These are phyloP conservation scores for Pyrenophora seminiperda DNA, from an alignment of 2,329 filamentous ascomycete species.

Conservation along the genomic window DNA sequence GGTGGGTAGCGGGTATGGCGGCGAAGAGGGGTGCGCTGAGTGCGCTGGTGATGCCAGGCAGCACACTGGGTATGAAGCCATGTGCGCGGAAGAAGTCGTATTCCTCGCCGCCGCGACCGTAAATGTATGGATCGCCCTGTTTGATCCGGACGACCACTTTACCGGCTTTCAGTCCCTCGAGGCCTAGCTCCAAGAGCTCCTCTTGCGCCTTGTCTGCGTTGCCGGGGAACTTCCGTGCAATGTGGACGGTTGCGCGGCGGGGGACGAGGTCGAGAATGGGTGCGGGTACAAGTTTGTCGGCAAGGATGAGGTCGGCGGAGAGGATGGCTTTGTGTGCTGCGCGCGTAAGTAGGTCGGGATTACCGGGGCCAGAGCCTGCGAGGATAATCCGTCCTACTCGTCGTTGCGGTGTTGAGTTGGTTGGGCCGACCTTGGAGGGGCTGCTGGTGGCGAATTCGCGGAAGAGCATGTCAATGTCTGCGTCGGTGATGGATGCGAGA, in stretches of 20 bases:
- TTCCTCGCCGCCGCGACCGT: slow-evolving; percentile 93
- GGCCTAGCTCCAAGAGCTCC: slow-evolving; percentile 79
- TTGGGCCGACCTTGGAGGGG: slow-evolving; percentile 36
- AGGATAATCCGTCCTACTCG: slow-evolving; percentile 75
- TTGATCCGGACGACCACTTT: slow-evolving; percentile 87
- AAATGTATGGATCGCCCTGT: slow-evolving; percentile 96
- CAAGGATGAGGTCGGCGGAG: slow-evolving; percentile 76
- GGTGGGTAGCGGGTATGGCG: slow-evolving; percentile 83
- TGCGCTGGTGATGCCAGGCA: slow-evolving; percentile 90
- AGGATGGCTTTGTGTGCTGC: slow-evolving; percentile 79
- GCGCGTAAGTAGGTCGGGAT: slow-evolving; percentile 87
- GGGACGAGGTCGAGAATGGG: slow-evolving; percentile 88
- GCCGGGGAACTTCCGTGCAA: slow-evolving; percentile 95
- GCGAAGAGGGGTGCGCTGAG: slow-evolving; percentile 88
- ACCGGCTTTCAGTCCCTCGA: slow-evolving; percentile 70
- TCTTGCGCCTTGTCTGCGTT: slow-evolving; percentile 94
- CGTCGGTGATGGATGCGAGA: slow-evolving; percentile 77
- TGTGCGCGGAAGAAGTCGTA: slow-evolving; percentile 78
- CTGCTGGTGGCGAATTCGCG: slow-evolving; percentile 65
- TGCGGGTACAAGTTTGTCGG: slow-evolving; percentile 83
- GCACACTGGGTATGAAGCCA: slow-evolving; percentile 72
- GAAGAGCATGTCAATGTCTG: slow-evolving; percentile 78
- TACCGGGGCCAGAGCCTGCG: slow-evolving; percentile 89
- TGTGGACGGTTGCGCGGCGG: slow-evolving; percentile 84
- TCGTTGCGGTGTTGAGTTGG: slow-evolving; percentile 27